Evolutionary conservation across 805 yeast species (phyloP).

Genomic region (Limtongozyma cylindracea): DNA sequence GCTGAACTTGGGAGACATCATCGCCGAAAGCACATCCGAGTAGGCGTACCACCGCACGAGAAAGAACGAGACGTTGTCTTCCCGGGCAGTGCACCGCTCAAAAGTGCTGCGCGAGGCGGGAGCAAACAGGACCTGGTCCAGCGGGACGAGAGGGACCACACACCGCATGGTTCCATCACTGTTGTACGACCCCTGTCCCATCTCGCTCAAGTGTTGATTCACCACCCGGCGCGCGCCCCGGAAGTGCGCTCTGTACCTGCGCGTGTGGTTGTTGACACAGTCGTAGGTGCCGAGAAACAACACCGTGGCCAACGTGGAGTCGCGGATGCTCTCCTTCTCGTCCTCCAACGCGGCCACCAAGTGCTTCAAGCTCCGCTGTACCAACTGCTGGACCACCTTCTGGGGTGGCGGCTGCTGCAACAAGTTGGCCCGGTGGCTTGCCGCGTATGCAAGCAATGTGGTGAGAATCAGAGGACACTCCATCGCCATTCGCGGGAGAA

Average conservation of each 20-base stretch:
- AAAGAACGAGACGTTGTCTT: constrained; percentile 22
- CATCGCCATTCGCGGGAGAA: constrained; percentile 47
- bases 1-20: constrained; percentile 4
- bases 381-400: constrained; percentile 21
- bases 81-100: constrained; percentile 5
- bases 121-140: too few relatives aligned
- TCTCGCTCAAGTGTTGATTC: too few relatives aligned
- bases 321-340: constrained; percentile 28
- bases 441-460: constrained; percentile 20
- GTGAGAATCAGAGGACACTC: constrained; percentile 28
- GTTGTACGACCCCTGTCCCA: too few relatives aligned
- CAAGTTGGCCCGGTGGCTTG: constrained; percentile 7
- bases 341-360: constrained; percentile 23
- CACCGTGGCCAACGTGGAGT: constrained; percentile 37
- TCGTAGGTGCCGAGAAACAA: constrained; percentile 33
- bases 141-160: too few relatives aligned
- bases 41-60: constrained; percentile 46
- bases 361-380: constrained; percentile 31
- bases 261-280: constrained; percentile 15
- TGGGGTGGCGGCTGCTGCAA: constrained; percentile 4
- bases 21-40: constrained; percentile 30
- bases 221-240: too few relatives aligned
- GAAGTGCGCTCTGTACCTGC: constrained; percentile 37
- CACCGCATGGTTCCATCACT: too few relatives aligned
- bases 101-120: too few relatives aligned